A percentile compares a stretch with the other conserved stretches of the same genome.
Conservation (phyloP, 2,329 filamentous ascomycete species). For the Ophiocordyceps robertsii region DNA sequence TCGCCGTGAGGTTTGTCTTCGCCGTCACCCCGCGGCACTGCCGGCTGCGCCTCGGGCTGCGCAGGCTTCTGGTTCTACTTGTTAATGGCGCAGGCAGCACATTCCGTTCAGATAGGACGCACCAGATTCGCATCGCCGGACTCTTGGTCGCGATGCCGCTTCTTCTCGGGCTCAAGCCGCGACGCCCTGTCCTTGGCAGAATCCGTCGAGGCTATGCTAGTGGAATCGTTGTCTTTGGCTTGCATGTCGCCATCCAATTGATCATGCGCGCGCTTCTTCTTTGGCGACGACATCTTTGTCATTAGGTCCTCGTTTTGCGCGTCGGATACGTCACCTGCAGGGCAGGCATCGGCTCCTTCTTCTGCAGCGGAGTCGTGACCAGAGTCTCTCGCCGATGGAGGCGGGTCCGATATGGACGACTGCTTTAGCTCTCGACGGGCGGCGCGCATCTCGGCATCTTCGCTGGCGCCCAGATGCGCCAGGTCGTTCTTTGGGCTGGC, state of each 20-base stretch:
- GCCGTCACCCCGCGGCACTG: no score
- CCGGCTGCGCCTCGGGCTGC: no score
- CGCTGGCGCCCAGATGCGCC: slow-evolving; percentile 24
- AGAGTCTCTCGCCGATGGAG: slow-evolving; percentile 7
- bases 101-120: slow-evolving; percentile 6
- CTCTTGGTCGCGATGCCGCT: slow-evolving; percentile 44
- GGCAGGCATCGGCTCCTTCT: slow-evolving; percentile 13
- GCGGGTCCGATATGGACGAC: slow-evolving; percentile 43
- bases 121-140: slow-evolving; percentile 18
- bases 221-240: slow-evolving; percentile 26
- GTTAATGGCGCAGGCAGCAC: no score
- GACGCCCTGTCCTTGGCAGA: slow-evolving; percentile 34
- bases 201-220: slow-evolving; percentile 26
- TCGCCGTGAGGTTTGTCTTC: slow-evolving; percentile 10
- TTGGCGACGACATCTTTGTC: slow-evolving; percentile 44
- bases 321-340: slow-evolving; percentile 19
- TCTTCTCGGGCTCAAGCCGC: slow-evolving; percentile 47
- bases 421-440: slow-evolving; percentile 52
- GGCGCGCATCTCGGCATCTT: slow-evolving; percentile 51
- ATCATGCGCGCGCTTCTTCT: slow-evolving; percentile 52
- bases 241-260: slow-evolving; percentile 39
- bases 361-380: slow-evolving; percentile 1
- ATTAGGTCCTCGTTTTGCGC: slow-evolving; percentile 23
- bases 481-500: slow-evolving; percentile 24
- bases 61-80: no score